Conservation (phyloP, 1,284 basidiomycete genomes). For the Malassezia cuniculi region DNA sequence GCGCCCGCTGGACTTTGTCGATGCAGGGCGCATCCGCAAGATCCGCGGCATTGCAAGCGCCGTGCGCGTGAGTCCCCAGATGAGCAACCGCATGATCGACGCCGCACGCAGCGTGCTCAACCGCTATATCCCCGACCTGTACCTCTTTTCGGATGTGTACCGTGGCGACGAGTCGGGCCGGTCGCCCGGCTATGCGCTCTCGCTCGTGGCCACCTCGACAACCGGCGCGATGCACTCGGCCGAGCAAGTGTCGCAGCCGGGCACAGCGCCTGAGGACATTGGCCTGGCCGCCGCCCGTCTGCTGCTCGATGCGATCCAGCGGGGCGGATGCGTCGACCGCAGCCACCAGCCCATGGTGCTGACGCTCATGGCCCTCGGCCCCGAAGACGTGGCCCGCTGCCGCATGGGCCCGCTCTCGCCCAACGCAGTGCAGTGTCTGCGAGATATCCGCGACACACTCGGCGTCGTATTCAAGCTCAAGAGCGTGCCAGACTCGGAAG, state of each 20-base stretch:
- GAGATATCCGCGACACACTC: slow-evolving; percentile 69
- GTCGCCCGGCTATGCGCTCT: slow-evolving; percentile 88
- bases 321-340: slow-evolving; percentile 79
- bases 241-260: slow-evolving; percentile 54
- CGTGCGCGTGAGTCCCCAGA: slow-evolving; percentile 79
- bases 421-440: slow-evolving; percentile 70
- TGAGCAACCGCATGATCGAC: slow-evolving; percentile 95
- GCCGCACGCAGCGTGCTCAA: slow-evolving; percentile 79
- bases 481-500: slow-evolving; percentile 10
- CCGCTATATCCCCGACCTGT: slow-evolving; percentile 92
- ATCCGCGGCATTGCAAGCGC: slow-evolving; percentile 76
- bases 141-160: slow-evolving; percentile 95
- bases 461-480: slow-evolving; percentile 54
- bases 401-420: slow-evolving; percentile 65
- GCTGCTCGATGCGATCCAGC: slow-evolving; percentile 64
- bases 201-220: slow-evolving; percentile 77
- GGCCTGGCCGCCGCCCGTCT: slow-evolving; percentile 65
- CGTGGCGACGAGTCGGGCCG: slow-evolving; percentile 94
- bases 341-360: slow-evolving; percentile 79
- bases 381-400: slow-evolving; percentile 85
- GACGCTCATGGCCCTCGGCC: slow-evolving; percentile 82
- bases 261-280: slow-evolving; percentile 67
- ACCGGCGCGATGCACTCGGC: slow-evolving; percentile 77
- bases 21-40: slow-evolving; percentile 76
- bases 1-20: slow-evolving; percentile 71